Evolutionary conservation across 2,329 filamentous ascomycete genomes (phyloP).

Genomic region (Zasmidium citrigriseum): DNA sequence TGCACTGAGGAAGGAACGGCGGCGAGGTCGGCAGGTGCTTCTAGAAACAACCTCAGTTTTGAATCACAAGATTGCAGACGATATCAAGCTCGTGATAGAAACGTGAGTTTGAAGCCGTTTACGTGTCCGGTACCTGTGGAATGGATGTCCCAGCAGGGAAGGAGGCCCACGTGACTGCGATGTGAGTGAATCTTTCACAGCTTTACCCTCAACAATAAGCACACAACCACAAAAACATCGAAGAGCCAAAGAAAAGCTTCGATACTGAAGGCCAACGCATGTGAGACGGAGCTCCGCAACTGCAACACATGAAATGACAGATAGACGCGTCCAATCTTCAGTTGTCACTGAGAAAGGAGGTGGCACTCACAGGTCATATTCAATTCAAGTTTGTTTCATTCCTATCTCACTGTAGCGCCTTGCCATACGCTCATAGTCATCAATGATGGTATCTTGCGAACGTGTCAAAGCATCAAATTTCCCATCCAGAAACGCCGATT

Average conservation of each 20-base stretch:
- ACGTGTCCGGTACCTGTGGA: no score
- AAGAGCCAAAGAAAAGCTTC: no score
- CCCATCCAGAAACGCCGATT: constrained; percentile 16
- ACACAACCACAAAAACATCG: background rate
- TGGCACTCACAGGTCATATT: background rate
- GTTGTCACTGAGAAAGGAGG: no score
- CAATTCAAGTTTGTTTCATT: background rate
- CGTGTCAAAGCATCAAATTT: constrained; percentile 2
- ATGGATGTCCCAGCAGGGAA: no score
- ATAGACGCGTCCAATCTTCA: no score
- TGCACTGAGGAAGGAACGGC: background rate
- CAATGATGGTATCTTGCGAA: constrained; percentile 14
- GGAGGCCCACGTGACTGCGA: background rate
- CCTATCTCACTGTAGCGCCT: constrained; percentile 7
- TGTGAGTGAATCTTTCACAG: background rate
- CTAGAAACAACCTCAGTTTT: no score
- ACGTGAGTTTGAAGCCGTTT: no score
- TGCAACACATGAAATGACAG: no score
- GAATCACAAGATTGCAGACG: no score
- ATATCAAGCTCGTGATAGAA: no score
- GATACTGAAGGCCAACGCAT: no score
- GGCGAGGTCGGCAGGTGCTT: background rate
- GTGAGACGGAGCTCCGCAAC: no score
- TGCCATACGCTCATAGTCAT: constrained; percentile 7
- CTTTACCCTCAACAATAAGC: background rate